phyloP scores from a whole-genome alignment of 73 alveolate genomes.

The Paramecium biaurelia region DNA sequence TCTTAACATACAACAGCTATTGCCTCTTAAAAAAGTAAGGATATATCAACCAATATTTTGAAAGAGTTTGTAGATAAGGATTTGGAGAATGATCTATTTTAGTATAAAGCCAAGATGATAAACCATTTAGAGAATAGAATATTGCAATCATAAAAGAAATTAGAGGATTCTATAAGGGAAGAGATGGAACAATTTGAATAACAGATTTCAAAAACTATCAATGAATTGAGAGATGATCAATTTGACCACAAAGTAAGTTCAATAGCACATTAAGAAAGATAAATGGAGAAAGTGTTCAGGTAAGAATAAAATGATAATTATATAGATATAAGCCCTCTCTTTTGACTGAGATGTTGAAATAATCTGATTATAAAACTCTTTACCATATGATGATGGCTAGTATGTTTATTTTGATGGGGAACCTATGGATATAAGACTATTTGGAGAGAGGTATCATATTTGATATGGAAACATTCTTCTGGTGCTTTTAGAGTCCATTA shows the following conservation, averaged over 20 bases:
- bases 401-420: slow-evolving; percentile 51
- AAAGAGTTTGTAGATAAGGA: neutral
- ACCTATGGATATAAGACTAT: slow-evolving; percentile 42
- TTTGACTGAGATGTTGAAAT: slow-evolving; percentile 53
- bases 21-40: neutral
- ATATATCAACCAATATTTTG: neutral
- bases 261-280: neutral
- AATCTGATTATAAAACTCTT: slow-evolving; percentile 64
- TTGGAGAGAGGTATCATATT: slow-evolving; percentile 57
- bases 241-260: neutral
- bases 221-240: slow-evolving; percentile 11
- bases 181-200: neutral
- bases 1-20: neutral
- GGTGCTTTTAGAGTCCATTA: slow-evolving; percentile 47
- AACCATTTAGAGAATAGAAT: neutral
- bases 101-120: neutral
- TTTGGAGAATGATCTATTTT: slow-evolving; percentile 13
- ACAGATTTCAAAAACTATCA: neutral
- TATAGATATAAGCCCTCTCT: slow-evolving; percentile 28
- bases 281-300: slow-evolving; percentile 22
- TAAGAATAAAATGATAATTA: neutral
- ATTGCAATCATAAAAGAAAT: neutral
- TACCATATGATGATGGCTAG: slow-evolving; percentile 69
- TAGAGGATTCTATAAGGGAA: neutral
- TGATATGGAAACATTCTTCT: slow-evolving; percentile 56